Conservation (phyloP, 257 asterid species). For the Primulina eburnea region DNA sequence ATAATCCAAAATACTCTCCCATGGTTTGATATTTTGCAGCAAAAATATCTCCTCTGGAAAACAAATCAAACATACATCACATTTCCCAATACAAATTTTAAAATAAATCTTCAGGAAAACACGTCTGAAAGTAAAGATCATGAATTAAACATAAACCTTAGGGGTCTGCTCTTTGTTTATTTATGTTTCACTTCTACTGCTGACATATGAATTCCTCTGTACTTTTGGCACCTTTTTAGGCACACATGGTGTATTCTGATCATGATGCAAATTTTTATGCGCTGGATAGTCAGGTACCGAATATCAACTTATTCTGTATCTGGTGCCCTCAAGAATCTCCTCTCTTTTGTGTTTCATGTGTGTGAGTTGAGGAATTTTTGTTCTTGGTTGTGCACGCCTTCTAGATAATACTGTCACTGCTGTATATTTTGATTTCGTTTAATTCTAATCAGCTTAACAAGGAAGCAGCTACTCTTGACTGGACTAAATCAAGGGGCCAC, state of each 20-base stretch:
- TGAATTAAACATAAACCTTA: too few species aligned
- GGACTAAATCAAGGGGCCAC: constrained; percentile 83
- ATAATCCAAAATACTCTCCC: too few species aligned
- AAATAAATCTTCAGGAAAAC: not conserved
- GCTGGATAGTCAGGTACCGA: constrained; percentile 66
- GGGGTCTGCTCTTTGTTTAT: constrained; percentile 7
- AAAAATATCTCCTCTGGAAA: not conserved
- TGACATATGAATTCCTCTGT: constrained; percentile 8
- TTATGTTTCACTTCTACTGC: not conserved
- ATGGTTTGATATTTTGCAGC: not conserved
- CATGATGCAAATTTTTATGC: constrained; percentile 78
- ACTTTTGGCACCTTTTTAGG: constrained; percentile 45
- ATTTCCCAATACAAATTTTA: too few species aligned
- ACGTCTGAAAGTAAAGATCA: not conserved
- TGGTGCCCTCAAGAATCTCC: not conserved
- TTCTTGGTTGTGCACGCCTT: not conserved
- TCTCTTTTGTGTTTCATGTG: not conserved
- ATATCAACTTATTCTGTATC: constrained; percentile 16
- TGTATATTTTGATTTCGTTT: constrained; percentile 19
- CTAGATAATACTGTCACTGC: not conserved
- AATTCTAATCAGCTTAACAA: constrained; percentile 61
- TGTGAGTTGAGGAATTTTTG: not conserved
- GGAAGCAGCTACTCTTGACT: constrained; percentile 80
- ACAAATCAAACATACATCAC: not conserved
- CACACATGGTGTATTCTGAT: constrained; percentile 87